These are phyloP conservation scores for Favolaschia claudopus DNA, from an alignment of 768 basidiomycete species.

Conservation along the genomic window DNA sequence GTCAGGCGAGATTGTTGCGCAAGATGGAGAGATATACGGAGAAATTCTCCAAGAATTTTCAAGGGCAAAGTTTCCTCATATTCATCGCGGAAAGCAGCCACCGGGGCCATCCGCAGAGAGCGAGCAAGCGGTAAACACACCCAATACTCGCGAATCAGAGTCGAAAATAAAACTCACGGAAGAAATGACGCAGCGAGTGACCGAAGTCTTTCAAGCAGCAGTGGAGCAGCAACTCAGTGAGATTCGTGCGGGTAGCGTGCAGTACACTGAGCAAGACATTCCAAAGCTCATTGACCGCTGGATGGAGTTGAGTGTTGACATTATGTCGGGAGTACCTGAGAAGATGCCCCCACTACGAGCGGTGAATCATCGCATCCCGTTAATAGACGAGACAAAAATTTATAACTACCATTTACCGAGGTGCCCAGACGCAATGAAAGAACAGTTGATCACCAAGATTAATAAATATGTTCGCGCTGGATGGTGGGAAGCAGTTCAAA, in stretches of 20 bases:
- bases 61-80: no score
- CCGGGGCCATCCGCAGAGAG: no score
- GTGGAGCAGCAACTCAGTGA: background rate
- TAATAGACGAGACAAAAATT: constrained; percentile 40
- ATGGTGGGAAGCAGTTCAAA: constrained; percentile 41
- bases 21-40: no score
- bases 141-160: no score
- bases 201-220: background rate
- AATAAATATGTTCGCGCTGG: constrained; percentile 35
- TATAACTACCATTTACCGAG: constrained; percentile 42
- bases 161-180: no score
- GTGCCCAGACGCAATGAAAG: no score
- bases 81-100: no score
- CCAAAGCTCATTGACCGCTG: constrained; percentile 26
- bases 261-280: constrained; percentile 14
- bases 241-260: no score
- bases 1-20: no score
- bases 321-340: constrained; percentile 30
- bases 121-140: no score
- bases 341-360: no score
- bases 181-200: background rate
- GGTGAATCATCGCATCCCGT: constrained; percentile 49
- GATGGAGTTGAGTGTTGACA: constrained; percentile 30
- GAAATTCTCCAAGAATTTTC: no score
- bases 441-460: constrained; percentile 40